Evolutionary conservation across 305 asterid genomes (phyloP).

Genomic region (Rubia balearica): DNA sequence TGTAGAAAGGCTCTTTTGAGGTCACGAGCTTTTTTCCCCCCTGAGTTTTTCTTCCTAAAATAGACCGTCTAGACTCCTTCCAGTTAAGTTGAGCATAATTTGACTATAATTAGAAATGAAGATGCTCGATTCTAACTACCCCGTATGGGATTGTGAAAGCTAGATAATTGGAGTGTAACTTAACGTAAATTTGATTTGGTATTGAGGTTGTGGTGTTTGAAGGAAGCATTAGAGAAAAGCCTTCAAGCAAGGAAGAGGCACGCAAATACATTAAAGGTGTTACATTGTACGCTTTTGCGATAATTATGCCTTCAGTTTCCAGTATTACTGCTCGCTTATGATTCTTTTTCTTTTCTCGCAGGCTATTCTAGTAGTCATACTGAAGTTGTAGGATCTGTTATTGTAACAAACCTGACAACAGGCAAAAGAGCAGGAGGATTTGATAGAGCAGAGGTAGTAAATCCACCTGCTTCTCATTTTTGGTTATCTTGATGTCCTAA

Average conservation of each 20-base stretch:
- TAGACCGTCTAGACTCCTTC: not conserved
- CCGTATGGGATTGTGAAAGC: constrained; percentile 21
- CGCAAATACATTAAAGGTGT: constrained; percentile 59
- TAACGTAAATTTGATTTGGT: constrained; percentile 33
- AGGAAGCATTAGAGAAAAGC: constrained; percentile 73
- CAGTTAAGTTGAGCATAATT: not conserved
- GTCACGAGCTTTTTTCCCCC: not conserved
- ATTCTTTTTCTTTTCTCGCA: constrained; percentile 20
- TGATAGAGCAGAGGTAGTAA: constrained; percentile 91
- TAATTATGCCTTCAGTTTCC: not conserved
- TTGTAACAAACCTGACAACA: constrained; percentile 57
- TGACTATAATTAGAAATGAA: not conserved
- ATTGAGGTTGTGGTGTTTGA: constrained; percentile 75
- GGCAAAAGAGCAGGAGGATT: constrained; percentile 72
- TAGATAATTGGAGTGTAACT: constrained; percentile 28
- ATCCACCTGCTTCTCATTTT: too few species aligned
- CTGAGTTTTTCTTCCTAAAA: not conserved
- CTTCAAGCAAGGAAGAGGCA: constrained; percentile 63
- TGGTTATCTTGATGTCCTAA: not conserved
- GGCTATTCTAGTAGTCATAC: constrained; percentile 78
- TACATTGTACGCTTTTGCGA: constrained; percentile 14
- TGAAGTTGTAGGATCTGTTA: constrained; percentile 68
- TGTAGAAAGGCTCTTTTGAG: not conserved
- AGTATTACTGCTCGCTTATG: constrained; percentile 9
- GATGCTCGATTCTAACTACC: constrained; percentile 16